phyloP scores from a whole-genome alignment of 495 filamentous ascomycete genomes.

The Penicillium angulare region DNA sequence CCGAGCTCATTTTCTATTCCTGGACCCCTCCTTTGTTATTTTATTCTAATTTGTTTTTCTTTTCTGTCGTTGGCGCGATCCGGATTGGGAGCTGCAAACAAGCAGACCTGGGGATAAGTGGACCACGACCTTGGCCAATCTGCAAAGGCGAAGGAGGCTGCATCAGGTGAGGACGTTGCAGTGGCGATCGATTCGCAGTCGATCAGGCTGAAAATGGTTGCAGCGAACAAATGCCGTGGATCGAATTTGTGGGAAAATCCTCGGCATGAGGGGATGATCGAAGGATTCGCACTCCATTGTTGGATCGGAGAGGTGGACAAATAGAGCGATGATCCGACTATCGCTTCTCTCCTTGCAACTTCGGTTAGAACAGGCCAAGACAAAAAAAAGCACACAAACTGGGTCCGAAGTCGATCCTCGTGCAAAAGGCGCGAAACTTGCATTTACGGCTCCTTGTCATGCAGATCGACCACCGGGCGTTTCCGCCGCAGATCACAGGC shows the following conservation, averaged over 20 bases:
- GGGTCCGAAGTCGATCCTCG: slow-evolving; percentile 1
- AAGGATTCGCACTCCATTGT: slow-evolving; percentile 17
- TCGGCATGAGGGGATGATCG: not conserved
- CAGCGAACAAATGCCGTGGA: slow-evolving; percentile 1
- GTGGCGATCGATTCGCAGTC: not conserved
- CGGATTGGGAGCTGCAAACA: not conserved
- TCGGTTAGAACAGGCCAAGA: slow-evolving; percentile 4
- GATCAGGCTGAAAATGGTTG: slow-evolving; percentile 2
- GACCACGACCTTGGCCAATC: not conserved
- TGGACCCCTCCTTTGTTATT: not conserved
- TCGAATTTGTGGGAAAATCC: not conserved
- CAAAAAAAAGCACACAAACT: not conserved
- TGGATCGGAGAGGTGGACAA: slow-evolving; percentile 15
- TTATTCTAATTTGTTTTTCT: too few species aligned
- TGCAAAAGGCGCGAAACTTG: not conserved
- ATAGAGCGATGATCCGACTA: slow-evolving; percentile 10
- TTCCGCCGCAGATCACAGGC: slow-evolving; percentile 40
- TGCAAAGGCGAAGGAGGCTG: slow-evolving; percentile 14
- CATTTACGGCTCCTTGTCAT: slow-evolving; percentile 9
- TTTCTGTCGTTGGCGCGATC: not conserved
- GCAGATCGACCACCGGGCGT: slow-evolving; percentile 35
- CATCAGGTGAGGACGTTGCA: slow-evolving; percentile 14
- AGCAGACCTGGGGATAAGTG: not conserved
- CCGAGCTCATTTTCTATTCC: not conserved
- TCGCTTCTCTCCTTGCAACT: slow-evolving; percentile 3